Evolutionary conservation across 441 rosid species (phyloP).

Genomic region (Adansonia rubrostipa): DNA sequence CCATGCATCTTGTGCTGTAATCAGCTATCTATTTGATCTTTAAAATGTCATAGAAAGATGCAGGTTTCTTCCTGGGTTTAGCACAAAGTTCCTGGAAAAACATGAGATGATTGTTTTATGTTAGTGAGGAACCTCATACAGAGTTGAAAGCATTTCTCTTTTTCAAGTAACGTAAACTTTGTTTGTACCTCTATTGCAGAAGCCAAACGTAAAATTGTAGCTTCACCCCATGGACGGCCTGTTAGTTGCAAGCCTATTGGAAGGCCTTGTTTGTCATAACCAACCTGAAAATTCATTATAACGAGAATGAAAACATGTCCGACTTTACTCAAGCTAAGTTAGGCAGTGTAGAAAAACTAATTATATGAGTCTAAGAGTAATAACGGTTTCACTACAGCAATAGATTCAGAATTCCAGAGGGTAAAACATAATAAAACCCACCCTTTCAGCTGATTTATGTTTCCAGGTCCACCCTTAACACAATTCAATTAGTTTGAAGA

Average conservation of each 20-base stretch:
- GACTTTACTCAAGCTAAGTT: neutral
- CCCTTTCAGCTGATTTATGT: neutral
- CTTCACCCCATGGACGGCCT: conserved; percentile 88
- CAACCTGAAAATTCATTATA: conserved; percentile 51
- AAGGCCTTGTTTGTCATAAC: conserved; percentile 86
- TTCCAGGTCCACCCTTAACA: neutral
- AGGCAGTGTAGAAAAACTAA: neutral
- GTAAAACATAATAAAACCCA: neutral
- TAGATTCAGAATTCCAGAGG: neutral
- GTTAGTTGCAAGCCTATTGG: conserved; percentile 84
- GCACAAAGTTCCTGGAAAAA: conserved; percentile 59
- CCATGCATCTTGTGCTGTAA: conserved; percentile 14
- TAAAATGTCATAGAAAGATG: conserved; percentile 58
- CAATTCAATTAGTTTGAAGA: neutral
- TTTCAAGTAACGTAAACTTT: neutral
- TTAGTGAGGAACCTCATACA: neutral
- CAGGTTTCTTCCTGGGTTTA: conserved; percentile 62
- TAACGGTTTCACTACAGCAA: neutral
- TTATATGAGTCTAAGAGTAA: no score
- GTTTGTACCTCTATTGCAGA: conserved; percentile 67
- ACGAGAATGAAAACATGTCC: neutral
- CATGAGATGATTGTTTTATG: conserved; percentile 19
- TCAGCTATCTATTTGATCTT: conserved; percentile 36
- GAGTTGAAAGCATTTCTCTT: neutral
- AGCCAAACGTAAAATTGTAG: conserved; percentile 70